Evolutionary conservation across 805 yeast genomes (phyloP).

Genomic region (Candida arabinofermentans): DNA sequence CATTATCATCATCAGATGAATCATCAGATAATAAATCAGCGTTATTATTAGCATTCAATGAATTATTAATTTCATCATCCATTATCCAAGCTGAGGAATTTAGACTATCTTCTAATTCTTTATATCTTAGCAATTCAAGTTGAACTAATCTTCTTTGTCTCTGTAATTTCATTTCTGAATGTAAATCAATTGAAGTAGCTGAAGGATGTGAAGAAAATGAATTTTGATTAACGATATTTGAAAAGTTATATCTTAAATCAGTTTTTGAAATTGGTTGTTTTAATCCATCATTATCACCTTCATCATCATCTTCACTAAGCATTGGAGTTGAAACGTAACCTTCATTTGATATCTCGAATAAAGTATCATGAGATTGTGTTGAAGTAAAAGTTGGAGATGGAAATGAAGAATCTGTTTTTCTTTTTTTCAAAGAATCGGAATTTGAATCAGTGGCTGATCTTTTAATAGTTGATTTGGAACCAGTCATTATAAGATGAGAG

Average conservation of each 20-base stretch:
- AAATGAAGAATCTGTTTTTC: constrained; percentile 2
- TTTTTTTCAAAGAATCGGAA: constrained; percentile 1
- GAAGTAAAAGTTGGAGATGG: neutral
- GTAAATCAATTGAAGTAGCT: constrained; percentile 20
- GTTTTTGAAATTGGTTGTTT: constrained; percentile 13
- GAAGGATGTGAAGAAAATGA: constrained; percentile 24
- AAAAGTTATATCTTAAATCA: constrained; percentile 22
- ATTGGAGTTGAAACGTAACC: neutral
- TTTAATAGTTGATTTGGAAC: neutral
- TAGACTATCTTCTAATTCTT: constrained; percentile 13
- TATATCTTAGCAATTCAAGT: constrained; percentile 19
- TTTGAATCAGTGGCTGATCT: neutral
- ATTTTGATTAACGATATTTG: constrained; percentile 24
- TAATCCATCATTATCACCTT: constrained; percentile 4
- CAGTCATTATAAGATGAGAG: neutral
- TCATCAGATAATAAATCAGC: constrained; percentile 4
- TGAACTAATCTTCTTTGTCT: constrained; percentile 28
- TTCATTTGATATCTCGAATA: neutral
- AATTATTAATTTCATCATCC: too few species aligned
- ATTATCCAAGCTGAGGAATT: too few species aligned
- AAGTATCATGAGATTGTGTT: too few species aligned
- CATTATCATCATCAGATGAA: constrained; percentile 7
- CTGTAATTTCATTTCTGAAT: constrained; percentile 29
- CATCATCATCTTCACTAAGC: constrained; percentile 3
- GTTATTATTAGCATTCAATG: neutral